Conservation (phyloP, 2,329 filamentous ascomycete species). For the Sodiomyces alkalinus region DNA sequence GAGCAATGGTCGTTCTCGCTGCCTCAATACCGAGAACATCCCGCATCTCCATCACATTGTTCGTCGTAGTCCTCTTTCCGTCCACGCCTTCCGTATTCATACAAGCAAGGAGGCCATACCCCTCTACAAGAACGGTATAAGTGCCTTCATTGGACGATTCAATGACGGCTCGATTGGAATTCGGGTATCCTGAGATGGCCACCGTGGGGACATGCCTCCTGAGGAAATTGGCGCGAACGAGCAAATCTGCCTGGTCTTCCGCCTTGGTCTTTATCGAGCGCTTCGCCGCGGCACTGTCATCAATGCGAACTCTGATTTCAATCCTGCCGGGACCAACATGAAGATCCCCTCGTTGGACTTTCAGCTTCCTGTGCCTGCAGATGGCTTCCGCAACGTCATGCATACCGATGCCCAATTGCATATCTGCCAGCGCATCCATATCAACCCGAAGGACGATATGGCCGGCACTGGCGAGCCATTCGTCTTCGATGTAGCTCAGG, state of each 20-base stretch:
- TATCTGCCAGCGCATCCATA: constrained; percentile 57
- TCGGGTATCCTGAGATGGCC: constrained; percentile 80
- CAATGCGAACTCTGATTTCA: constrained; percentile 54
- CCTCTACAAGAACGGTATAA: constrained; percentile 74
- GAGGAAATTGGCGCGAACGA: constrained; percentile 70
- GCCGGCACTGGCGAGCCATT: constrained; percentile 64
- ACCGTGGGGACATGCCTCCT: constrained; percentile 69
- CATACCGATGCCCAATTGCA: constrained; percentile 67
- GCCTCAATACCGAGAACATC: constrained; percentile 92
- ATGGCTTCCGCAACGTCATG: constrained; percentile 65
- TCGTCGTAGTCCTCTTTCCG: constrained; percentile 58
- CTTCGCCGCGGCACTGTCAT: constrained; percentile 31
- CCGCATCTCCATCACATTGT: constrained; percentile 79
- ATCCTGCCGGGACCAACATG: constrained; percentile 48
- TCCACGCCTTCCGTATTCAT: constrained; percentile 90
- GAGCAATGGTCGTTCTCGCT: constrained; percentile 73
- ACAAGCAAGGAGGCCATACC: constrained; percentile 76
- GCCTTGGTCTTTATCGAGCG: constrained; percentile 30
- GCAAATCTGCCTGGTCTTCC: constrained; percentile 31
- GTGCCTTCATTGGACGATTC: constrained; percentile 59
- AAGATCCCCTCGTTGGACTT: constrained; percentile 52
- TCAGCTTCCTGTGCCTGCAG: constrained; percentile 67
- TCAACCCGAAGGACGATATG: constrained; percentile 75
- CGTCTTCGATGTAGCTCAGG: constrained; percentile 69
- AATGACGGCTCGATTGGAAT: constrained; percentile 76